phyloP scores from a whole-genome alignment of 192 early-diverging fungal species.

The Linnemannia schmuckeri region DNA sequence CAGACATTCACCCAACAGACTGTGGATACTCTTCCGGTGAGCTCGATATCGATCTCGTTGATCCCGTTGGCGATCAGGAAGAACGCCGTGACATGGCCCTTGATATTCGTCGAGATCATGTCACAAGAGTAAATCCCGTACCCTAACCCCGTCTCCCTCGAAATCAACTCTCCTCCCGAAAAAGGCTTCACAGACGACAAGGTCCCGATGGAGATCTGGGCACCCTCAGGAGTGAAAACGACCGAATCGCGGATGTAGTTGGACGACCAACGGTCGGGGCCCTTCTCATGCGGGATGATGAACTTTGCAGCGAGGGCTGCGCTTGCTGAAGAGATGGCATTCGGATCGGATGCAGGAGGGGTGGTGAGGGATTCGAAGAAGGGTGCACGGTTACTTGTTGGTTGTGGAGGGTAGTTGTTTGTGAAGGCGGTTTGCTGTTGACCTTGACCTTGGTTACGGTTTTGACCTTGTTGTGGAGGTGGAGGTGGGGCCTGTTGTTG shows the following conservation, averaged over 20 bases:
- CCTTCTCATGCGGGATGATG: constrained; percentile 17
- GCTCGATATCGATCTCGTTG: constrained; percentile 13
- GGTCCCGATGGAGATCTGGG: constrained; percentile 10
- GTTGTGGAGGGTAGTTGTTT: not conserved
- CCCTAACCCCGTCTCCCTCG: not conserved
- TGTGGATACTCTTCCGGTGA: not conserved
- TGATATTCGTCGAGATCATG: constrained; percentile 14
- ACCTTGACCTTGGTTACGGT: not conserved
- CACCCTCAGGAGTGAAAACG: not conserved
- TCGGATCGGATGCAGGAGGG: not conserved
- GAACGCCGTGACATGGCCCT: constrained; percentile 11
- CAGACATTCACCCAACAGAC: constrained; percentile 21
- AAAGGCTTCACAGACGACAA: not conserved
- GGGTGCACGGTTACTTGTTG: not conserved
- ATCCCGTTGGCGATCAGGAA: constrained; percentile 11
- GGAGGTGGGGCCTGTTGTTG: not conserved
- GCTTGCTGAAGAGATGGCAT: not conserved
- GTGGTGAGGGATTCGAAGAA: not conserved
- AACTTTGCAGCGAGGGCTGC: constrained; percentile 7
- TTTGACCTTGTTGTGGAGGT: not conserved
- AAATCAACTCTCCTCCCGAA: constrained; percentile 5
- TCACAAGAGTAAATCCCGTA: constrained; percentile 11
- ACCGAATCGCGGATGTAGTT: constrained; percentile 10
- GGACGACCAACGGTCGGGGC: not conserved
- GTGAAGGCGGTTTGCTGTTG: not conserved